Percentiles rank a stretch among this genome's conserved stretches.
These are phyloP conservation scores for Septoria linicola DNA, from an alignment of 2,329 filamentous ascomycete species.

Conservation along the genomic window DNA sequence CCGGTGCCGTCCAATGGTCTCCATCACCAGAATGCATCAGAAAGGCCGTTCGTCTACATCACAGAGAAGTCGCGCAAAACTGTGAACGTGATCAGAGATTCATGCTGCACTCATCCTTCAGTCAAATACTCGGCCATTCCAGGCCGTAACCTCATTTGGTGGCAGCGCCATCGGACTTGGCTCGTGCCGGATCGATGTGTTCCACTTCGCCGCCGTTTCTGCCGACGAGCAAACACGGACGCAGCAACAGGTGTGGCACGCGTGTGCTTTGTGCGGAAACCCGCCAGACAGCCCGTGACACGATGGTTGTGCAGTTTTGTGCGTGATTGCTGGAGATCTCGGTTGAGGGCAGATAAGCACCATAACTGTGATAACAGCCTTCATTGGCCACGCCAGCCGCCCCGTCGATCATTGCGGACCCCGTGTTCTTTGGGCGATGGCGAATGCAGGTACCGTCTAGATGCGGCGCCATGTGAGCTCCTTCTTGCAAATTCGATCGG, in stretches of 20 bases:
- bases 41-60: no score
- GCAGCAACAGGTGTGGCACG: not conserved
- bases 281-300: no score
- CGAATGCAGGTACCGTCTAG: conserved; percentile 10
- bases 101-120: no score
- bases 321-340: not conserved
- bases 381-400: conserved; percentile 6
- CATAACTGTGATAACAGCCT: not conserved
- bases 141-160: not conserved
- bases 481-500: no score
- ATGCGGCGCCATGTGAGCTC: no score
- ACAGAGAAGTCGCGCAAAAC: no score
- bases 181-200: not conserved
- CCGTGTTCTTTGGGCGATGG: conserved; percentile 2
- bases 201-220: not conserved
- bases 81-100: no score
- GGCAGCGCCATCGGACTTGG: not conserved
- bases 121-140: no score
- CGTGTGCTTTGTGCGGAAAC: not conserved
- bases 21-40: no score
- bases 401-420: conserved; percentile 9
- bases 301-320: not conserved
- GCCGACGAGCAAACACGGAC: not conserved
- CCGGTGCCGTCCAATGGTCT: no score
- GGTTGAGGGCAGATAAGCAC: not conserved